Percentiles rank a stretch among this genome's conserved stretches.
Conservation (phyloP, 257 asterid genomes). For the Apocynum venetum region DNA sequence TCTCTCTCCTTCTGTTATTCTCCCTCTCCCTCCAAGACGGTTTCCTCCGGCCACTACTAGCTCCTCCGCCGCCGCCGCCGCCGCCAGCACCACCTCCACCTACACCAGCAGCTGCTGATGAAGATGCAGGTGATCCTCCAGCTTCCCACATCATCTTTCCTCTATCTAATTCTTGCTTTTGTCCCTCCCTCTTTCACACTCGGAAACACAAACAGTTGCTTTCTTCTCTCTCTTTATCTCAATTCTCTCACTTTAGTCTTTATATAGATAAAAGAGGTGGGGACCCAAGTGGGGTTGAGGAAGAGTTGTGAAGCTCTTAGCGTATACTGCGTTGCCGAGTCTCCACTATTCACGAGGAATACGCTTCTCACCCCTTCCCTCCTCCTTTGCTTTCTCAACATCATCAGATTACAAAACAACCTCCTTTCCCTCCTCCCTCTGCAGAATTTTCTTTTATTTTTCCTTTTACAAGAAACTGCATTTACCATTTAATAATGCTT, state of each 20-base stretch:
- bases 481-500: no score
- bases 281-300: constrained; percentile 19
- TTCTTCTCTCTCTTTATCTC: constrained; percentile 10
- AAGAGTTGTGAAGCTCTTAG: constrained; percentile 11
- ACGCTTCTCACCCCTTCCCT: constrained; percentile 24
- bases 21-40: constrained; percentile 97
- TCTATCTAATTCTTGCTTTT: constrained; percentile 7
- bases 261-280: neutral
- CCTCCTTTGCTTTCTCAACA: constrained; percentile 9
- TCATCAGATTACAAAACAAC: constrained; percentile 30
- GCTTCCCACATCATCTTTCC: constrained; percentile 90
- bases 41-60: constrained; percentile 66
- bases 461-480: no score
- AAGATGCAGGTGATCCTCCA: constrained; percentile 63
- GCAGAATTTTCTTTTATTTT: no score
- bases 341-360: constrained; percentile 55
- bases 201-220: constrained; percentile 13
- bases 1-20: constrained; percentile 92
- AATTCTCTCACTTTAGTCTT: neutral
- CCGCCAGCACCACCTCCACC: constrained; percentile 14
- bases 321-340: constrained; percentile 38
- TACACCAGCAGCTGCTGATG: constrained; percentile 42
- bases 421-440: constrained; percentile 10
- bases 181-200: constrained; percentile 3
- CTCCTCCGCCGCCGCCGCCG: constrained; percentile 24